These are phyloP conservation scores for Daldinia grandis DNA, from an alignment of 495 filamentous ascomycete species.

Conservation along the genomic window DNA sequence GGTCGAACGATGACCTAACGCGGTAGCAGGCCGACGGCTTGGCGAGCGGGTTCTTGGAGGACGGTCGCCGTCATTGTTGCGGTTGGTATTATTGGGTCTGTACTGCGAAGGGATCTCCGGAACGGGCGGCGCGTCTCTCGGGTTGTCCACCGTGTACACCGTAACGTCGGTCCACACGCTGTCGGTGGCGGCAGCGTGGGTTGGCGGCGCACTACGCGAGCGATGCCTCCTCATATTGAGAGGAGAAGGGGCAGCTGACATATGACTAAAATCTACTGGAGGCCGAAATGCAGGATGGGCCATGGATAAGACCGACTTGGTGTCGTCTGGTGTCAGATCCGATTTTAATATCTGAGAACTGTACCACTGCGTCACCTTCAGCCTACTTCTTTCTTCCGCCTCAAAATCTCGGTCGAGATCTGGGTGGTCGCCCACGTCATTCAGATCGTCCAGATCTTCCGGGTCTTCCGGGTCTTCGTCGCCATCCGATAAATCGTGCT, in stretches of 20 bases:
- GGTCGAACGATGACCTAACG: not conserved
- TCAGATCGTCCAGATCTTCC: conserved; percentile 6
- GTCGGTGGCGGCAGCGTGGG: not conserved
- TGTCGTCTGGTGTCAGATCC: conserved; percentile 12
- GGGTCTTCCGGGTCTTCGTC: conserved; percentile 4
- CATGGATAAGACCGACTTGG: conserved; percentile 38
- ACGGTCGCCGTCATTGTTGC: not conserved
- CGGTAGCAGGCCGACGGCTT: not conserved
- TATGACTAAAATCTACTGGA: conserved; percentile 1
- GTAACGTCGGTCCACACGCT: conserved; percentile 35
- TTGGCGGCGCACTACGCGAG: not conserved
- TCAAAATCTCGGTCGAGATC: conserved; percentile 20
- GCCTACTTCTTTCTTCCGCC: conserved; percentile 17
- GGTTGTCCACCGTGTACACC: conserved; percentile 18
- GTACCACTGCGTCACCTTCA: conserved; percentile 37
- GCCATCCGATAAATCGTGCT: not conserved
- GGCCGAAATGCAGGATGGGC: conserved; percentile 46
- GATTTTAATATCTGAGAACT: conserved; percentile 17
- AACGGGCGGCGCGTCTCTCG: conserved; percentile 15
- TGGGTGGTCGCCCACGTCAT: not conserved
- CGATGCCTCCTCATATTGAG: conserved; percentile 25
- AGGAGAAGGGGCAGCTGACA: conserved; percentile 35
- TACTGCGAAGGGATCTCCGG: conserved; percentile 35
- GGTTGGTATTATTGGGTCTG: not conserved
- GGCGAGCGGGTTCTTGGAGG: not conserved